Evolutionary conservation across 108 stramenopile species (phyloP), one percentile per base, ranked within the genome.

Genomic region (Cyclotella atomus): DNA sequence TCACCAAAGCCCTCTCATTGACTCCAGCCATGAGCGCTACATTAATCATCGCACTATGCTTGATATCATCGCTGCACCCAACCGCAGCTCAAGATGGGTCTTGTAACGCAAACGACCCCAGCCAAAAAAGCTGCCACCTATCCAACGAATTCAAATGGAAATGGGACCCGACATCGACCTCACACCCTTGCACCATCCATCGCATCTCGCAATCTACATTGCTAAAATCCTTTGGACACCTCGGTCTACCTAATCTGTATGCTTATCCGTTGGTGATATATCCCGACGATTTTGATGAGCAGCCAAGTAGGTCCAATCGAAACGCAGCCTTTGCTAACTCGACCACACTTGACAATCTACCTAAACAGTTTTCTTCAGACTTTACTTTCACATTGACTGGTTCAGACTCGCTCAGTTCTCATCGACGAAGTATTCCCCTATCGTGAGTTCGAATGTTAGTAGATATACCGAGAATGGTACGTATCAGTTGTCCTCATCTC

Each of bases 331-430:
- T 93, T 66, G 75, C 71, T 55, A 54, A 84, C 23, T 60, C 79
- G 43, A 90, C 92, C 2, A 49, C 50, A 17, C 28, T 61, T 2
- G 83, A 90, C 14, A 66, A 65, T 27, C 79, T 94, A 30, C 66
- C 82, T 21, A 30, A 64, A 20, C 68, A 72, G 46, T 89, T 94
- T 64, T 72, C 84, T 10, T 32, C 64, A 2, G 72, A 82, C 56
- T 94, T 94, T 50, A 82, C 76, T 34, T 87, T 94, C n/a, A 94
- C 93, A 9, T 69, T 91, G 9, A 89, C 91, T 10, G 83, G 84
- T 17, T 88, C 87, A 21, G 91, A 94, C 62, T 91, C 93, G 10
- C 82, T 91, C 53, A 89, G 88, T 20, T 82, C 88, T 24, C 88
- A 94, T 79, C 90, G 93, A 24, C 45, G 84, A 36, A n/a, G n/a